Conservation (phyloP, 371 early-diverging fungal species). For the Fennellomyces sp. region DNA sequence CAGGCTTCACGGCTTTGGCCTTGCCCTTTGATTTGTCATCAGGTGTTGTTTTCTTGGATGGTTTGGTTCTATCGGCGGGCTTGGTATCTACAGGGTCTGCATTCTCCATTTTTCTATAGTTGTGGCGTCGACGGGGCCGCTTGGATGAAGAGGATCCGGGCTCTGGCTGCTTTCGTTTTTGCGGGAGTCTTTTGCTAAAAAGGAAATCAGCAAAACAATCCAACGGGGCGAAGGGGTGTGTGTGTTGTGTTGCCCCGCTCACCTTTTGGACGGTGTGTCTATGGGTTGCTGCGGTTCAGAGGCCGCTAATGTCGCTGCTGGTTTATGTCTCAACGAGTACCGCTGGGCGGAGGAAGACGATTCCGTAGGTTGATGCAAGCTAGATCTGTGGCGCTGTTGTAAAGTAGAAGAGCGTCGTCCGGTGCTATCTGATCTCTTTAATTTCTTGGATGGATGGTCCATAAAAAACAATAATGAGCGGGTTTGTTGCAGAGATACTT, state of each 20-base stretch:
- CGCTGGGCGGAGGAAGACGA: not conserved
- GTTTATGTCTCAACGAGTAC: not conserved
- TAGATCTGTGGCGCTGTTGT: constrained; percentile 15
- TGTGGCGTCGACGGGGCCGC: not conserved
- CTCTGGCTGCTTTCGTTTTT: constrained; percentile 3
- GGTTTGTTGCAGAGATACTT: not conserved
- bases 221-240: not conserved
- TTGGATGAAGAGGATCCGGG: constrained; percentile 10
- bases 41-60: not conserved
- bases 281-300: constrained; percentile 3
- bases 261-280: not conserved
- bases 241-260: not conserved
- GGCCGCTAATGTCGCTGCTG: not conserved
- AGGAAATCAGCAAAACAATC: constrained; percentile 8
- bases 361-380: not conserved
- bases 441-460: constrained; percentile 21
- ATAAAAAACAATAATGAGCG: constrained; percentile 12
- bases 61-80: no score
- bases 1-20: constrained; percentile 12
- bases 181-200: constrained; percentile 7
- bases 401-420: constrained; percentile 18
- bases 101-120: not conserved
- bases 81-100: no score
- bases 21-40: constrained; percentile 14
- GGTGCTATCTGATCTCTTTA: constrained; percentile 19